A percentile compares a stretch with the other conserved stretches of the same genome.
phyloP scores from a whole-genome alignment of 1,284 basidiomycete species.

The Cutaneotrichosporon curvatum region DNA sequence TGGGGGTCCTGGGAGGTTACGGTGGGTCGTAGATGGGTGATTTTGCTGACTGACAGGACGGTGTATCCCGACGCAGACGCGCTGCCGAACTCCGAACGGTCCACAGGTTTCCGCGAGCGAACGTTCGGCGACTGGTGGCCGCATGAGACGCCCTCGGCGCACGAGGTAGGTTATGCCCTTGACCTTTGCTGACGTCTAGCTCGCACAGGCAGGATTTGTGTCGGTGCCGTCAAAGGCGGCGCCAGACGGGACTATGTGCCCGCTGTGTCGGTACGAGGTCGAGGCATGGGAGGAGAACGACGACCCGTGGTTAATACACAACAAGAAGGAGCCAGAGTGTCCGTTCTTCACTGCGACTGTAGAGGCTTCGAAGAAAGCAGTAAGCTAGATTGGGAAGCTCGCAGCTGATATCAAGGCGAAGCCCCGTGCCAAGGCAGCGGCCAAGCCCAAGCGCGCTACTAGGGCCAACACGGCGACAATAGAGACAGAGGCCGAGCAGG shows the following conservation, averaged over 20 bases:
- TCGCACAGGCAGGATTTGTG: slow-evolving; percentile 75
- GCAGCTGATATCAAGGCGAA: slow-evolving; percentile 1
- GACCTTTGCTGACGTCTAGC: slow-evolving; percentile 48
- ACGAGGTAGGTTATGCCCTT: slow-evolving; percentile 52
- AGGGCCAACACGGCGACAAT: neutral
- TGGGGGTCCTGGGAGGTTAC: slow-evolving; percentile 10
- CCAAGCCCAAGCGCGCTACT: neutral
- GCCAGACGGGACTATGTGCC: slow-evolving; percentile 63
- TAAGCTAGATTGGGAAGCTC: neutral
- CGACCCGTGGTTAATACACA: slow-evolving; percentile 54
- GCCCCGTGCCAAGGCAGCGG: neutral
- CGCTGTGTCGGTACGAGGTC: slow-evolving; percentile 66
- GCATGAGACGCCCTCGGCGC: slow-evolving; percentile 62
- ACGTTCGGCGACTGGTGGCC: slow-evolving; percentile 68
- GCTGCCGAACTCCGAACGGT: slow-evolving; percentile 58
- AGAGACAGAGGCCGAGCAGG: neutral
- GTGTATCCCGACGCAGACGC: slow-evolving; percentile 54
- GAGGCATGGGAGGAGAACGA: slow-evolving; percentile 74
- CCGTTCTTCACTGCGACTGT: slow-evolving; percentile 37
- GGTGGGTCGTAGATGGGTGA: slow-evolving; percentile 1
- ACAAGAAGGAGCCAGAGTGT: slow-evolving; percentile 33
- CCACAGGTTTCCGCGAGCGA: slow-evolving; percentile 61
- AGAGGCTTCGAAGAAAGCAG: slow-evolving; percentile 2
- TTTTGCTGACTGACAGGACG: slow-evolving; percentile 47
- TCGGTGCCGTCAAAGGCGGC: slow-evolving; percentile 60